phyloP scores from a whole-genome alignment of 306 rosid genomes.

The Acacia confusa region DNA sequence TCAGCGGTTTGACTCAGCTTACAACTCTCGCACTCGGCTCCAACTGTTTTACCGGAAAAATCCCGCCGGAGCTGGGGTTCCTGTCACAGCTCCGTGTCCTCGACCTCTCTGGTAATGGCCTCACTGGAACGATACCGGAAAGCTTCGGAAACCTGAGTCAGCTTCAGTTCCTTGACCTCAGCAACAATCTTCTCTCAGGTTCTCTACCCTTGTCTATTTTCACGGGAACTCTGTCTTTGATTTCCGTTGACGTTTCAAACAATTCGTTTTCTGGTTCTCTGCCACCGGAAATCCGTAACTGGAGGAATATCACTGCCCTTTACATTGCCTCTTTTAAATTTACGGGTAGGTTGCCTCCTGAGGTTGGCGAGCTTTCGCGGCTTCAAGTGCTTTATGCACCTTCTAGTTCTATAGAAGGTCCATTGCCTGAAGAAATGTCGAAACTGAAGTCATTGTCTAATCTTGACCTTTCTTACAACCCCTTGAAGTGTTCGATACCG shows the following conservation, averaged over 20 bases:
- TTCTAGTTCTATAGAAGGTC: conserved; percentile 76
- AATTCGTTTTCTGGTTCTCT: conserved; percentile 75
- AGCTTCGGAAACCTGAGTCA: conserved; percentile 64
- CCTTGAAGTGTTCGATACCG: conserved; percentile 81
- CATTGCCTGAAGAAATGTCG: conserved; percentile 76
- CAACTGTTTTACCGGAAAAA: conserved; percentile 58
- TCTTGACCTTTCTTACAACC: conserved; percentile 88
- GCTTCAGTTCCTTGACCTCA: conserved; percentile 66
- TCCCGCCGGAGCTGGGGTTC: conserved; percentile 60
- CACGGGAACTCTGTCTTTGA: conserved; percentile 51
- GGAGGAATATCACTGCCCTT: conserved; percentile 66
- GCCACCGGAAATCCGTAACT: conserved; percentile 66
- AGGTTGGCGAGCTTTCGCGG: conserved; percentile 67
- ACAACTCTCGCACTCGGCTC: conserved; percentile 54
- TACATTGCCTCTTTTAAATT: conserved; percentile 64
- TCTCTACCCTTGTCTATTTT: conserved; percentile 66
- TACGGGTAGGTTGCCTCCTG: conserved; percentile 70
- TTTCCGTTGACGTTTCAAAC: conserved; percentile 77
- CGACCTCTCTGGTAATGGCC: conserved; percentile 70
- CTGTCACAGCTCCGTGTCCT: conserved; percentile 47
- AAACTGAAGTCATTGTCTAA: conserved; percentile 55
- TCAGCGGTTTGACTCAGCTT: conserved; percentile 43
- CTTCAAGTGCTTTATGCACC: conserved; percentile 61
- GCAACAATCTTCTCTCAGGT: conserved; percentile 76
- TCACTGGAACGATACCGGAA: conserved; percentile 59